Percentiles rank a stretch among this genome's conserved stretches.
phyloP scores from a whole-genome alignment of 2,329 filamentous ascomycete genomes.

The Pyricularia sp. region DNA sequence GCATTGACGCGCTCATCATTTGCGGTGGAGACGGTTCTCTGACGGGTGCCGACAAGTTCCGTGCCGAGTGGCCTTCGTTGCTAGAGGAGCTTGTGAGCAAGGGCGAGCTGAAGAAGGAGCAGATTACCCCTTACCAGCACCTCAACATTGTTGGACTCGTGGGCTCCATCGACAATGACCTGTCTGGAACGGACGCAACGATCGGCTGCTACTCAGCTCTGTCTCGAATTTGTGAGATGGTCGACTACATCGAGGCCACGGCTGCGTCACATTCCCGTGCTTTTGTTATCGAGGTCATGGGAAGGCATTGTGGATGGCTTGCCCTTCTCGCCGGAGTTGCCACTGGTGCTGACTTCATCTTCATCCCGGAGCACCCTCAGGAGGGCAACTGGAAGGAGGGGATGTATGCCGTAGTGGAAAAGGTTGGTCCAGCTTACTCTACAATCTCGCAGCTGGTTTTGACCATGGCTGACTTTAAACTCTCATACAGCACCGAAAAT shows the following conservation, averaged over 20 bases:
- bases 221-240: constrained; percentile 85
- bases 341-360: constrained; percentile 91
- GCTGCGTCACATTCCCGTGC: constrained; percentile 89
- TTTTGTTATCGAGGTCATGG: constrained; percentile 98
- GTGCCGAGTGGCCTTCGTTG: constrained; percentile 83
- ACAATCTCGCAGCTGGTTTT: neutral
- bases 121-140: constrained; percentile 69
- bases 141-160: constrained; percentile 96
- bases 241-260: constrained; percentile 95
- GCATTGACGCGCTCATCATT: constrained; percentile 93
- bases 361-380: constrained; percentile 91
- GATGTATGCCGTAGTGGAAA: constrained; percentile 70
- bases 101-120: constrained; percentile 59
- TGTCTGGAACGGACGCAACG: constrained; percentile 93
- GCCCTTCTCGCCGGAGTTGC: constrained; percentile 93
- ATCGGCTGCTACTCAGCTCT: constrained; percentile 96
- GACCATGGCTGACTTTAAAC: neutral
- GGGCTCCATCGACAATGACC: constrained; percentile 96
- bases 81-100: constrained; percentile 73
- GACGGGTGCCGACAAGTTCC: constrained; percentile 90
- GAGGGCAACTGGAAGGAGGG: constrained; percentile 80
- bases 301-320: constrained; percentile 93
- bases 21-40: constrained; percentile 95
- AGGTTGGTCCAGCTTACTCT: constrained; percentile 34
- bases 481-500: constrained; percentile 58